Evolutionary conservation across 371 early-diverging fungal genomes (phyloP).

Genomic region (Neoconidiobolus thromboides): DNA sequence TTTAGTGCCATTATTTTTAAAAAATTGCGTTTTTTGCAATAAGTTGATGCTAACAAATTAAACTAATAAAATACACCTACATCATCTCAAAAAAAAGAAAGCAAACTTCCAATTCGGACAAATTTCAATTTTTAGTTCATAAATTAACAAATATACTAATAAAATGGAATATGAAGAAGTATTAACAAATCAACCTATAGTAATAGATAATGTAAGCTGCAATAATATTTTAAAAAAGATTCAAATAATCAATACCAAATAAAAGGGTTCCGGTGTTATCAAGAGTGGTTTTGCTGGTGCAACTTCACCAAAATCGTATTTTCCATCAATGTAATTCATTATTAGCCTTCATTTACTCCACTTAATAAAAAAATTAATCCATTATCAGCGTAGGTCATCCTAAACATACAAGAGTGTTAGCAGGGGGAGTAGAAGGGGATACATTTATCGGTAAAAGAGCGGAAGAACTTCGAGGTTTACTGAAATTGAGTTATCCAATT

Average conservation of each 20-base stretch:
- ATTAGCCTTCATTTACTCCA: no score
- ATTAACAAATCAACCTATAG: constrained; percentile 77
- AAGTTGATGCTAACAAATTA: no score
- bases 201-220: constrained; percentile 43
- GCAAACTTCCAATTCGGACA: no score
- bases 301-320: constrained; percentile 80
- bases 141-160: no score
- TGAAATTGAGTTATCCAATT: constrained; percentile 82
- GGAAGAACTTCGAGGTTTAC: constrained; percentile 80
- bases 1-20: no score
- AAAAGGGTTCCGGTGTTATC: constrained; percentile 85
- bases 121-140: no score
- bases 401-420: constrained; percentile 87
- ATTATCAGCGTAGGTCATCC: constrained; percentile 75
- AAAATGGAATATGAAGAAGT: constrained; percentile 58
- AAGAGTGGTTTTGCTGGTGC: constrained; percentile 97
- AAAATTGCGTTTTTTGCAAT: no score
- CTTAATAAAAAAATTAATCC: background rate
- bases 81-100: no score
- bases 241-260: background rate
- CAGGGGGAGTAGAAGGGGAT: constrained; percentile 90
- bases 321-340: constrained; percentile 52
- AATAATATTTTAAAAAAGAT: constrained; percentile 18
- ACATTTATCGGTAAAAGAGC: constrained; percentile 84
- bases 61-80: no score